Percentiles rank a stretch among this genome's conserved stretches.
These are phyloP conservation scores for Fistulifera pelliculosa DNA, from an alignment of 108 stramenopile species.

Conservation along the genomic window DNA sequence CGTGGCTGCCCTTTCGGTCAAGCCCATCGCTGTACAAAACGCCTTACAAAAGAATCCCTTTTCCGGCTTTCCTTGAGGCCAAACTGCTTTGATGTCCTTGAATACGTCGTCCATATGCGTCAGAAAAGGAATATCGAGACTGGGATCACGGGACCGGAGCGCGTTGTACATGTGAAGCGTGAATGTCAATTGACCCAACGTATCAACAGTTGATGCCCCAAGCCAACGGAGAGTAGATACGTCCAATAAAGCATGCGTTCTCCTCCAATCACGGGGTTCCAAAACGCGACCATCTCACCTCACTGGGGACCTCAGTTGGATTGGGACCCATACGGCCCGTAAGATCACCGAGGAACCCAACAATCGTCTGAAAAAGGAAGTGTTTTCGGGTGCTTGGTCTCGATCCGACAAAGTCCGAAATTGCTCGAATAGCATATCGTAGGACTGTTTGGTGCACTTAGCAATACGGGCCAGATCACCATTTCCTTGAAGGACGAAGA, in stretches of 20 bases:
- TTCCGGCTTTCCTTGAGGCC: neutral
- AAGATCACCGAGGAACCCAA: neutral
- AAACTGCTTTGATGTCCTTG: neutral
- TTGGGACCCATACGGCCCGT: neutral
- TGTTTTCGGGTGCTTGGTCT: neutral
- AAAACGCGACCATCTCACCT: no score
- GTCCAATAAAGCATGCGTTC: neutral
- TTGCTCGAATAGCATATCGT: slow-evolving; percentile 5
- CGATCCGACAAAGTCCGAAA: neutral
- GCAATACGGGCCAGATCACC: neutral
- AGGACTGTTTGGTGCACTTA: neutral
- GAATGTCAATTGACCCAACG: neutral
- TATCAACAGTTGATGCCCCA: neutral
- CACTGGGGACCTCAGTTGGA: no score
- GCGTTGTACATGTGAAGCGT: slow-evolving; percentile 4
- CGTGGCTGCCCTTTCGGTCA: neutral
- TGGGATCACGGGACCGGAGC: neutral
- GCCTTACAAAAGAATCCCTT: neutral
- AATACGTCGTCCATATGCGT: neutral
- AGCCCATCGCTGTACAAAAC: neutral
- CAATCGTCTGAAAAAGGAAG: neutral
- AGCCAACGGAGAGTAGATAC: neutral
- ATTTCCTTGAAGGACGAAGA: slow-evolving; percentile 13
- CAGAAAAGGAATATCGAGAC: neutral
- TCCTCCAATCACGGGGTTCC: slow-evolving; percentile 7